Conservation (phyloP, 805 yeast species). For the Myxozyma nipponensis region DNA sequence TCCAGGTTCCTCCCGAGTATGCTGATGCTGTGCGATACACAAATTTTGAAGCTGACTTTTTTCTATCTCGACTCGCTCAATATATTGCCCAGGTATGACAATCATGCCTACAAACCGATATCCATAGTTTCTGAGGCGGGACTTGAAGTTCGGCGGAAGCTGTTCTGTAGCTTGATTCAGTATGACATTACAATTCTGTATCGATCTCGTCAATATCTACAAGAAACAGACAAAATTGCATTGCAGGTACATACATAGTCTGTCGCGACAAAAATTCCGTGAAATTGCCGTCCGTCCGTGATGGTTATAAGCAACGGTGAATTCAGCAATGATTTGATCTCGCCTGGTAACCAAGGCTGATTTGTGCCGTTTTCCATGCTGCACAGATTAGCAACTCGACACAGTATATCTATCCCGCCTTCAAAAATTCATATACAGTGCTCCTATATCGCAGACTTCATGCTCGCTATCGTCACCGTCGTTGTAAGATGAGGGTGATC, state of each 20-base stretch:
- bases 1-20: no score
- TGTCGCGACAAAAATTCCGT: slow-evolving; percentile 24
- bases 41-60: not conserved
- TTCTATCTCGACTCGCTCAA: slow-evolving; percentile 20
- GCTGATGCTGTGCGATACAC: no score
- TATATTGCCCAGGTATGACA: slow-evolving; percentile 26
- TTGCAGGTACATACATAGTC: slow-evolving; percentile 24
- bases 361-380: not conserved
- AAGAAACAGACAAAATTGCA: not conserved
- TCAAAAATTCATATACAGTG: no score
- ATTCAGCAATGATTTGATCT: slow-evolving; percentile 30
- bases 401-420: no score
- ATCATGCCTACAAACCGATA: slow-evolving; percentile 27
- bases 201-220: not conserved
- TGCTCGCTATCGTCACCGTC: no score
- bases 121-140: slow-evolving; percentile 8
- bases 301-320: slow-evolving; percentile 16
- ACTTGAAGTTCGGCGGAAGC: slow-evolving; percentile 11
- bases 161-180: slow-evolving; percentile 25
- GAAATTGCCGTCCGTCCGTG: slow-evolving; percentile 26
- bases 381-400: no score
- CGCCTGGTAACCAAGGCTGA: slow-evolving; percentile 27
- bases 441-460: no score
- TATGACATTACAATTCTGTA: slow-evolving; percentile 24
- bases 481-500: no score